Conservation (phyloP, 768 basidiomycete species). For the Lentinula guzmanii region DNA sequence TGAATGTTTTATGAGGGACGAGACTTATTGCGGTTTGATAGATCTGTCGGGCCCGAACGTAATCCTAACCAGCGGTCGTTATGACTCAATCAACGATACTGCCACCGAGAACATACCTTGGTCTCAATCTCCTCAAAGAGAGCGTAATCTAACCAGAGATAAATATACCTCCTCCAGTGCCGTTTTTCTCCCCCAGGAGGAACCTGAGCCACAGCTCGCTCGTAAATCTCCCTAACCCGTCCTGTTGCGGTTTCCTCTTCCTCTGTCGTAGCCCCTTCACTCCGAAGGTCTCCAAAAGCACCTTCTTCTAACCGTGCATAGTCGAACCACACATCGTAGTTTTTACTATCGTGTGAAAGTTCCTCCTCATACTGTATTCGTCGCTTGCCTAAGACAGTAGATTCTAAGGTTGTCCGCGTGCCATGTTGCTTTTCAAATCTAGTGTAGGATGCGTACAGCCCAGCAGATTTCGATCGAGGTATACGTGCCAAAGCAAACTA, state of each 20-base stretch:
- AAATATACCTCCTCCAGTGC: slow-evolving; percentile 86
- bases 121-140: slow-evolving; percentile 95
- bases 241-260: slow-evolving; percentile 57
- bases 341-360: slow-evolving; percentile 80
- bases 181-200: slow-evolving; percentile 93
- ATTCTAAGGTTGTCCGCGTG: slow-evolving; percentile 78
- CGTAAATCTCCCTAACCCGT: slow-evolving; percentile 89
- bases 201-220: slow-evolving; percentile 91
- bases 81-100: not conserved
- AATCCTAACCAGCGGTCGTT: slow-evolving; percentile 49
- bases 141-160: slow-evolving; percentile 93
- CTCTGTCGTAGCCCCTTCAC: slow-evolving; percentile 63
- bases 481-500: slow-evolving; percentile 94
- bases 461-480: slow-evolving; percentile 85
- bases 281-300: slow-evolving; percentile 50
- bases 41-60: slow-evolving; percentile 78
- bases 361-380: slow-evolving; percentile 99
- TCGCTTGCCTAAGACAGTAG: slow-evolving; percentile 94
- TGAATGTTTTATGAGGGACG: slow-evolving; percentile 94
- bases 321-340: slow-evolving; percentile 99
- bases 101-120: slow-evolving; percentile 46
- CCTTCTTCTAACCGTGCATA: slow-evolving; percentile 91
- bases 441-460: slow-evolving; percentile 88
- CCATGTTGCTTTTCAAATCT: slow-evolving; percentile 99
- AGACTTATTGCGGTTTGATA: slow-evolving; percentile 87